Evolutionary conservation across 768 basidiomycete genomes (phyloP), one percentile per base, ranked within the genome.

Genomic region (Amanita pallidorosea): DNA sequence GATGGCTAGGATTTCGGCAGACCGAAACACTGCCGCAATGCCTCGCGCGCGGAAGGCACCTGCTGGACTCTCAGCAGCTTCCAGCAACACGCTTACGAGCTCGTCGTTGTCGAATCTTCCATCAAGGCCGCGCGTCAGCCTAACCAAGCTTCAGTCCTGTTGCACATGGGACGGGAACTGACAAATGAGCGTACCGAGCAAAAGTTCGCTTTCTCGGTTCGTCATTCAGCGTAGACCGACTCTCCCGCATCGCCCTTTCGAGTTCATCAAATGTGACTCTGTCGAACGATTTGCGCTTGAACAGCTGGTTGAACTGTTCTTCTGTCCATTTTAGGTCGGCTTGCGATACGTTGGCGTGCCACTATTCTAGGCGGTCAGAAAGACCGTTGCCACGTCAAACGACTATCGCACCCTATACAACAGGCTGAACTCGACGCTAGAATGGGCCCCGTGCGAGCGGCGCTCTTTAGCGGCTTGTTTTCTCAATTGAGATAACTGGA

Each of bases 371-470:
- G 13, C 13, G 12, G 8, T 47, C 35, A 53, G 43, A 9, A 25
- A 4, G n/a, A 33, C 8, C 7, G 25, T 45, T 6, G 17, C 0
- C 20, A 37, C 36, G 9, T 44, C 13, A 27, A 31, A 18, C 13
- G n/a, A 45, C 9, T 7, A 47, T 56, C 64, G 42, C 54, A 72
- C 71, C 33, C 71, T 52, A 60, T 75, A 75, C 2, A 74, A 59
- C n/a, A 73, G 47, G 41, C 71, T 85, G 67, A 86, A 87, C 59
- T 88, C 86, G 25, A 84, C 69, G 25, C 82, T 85, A 49, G 73
- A 72, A 52, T 76, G 76, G 56, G 86, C 85, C 13, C 85, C 85
- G 42, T 71, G 65, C 6, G 84, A 86, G 8, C 79, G 71, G 8
- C 79, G 71, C 2, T 57, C 58, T 2, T 15, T 37, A 25, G 31